Evolutionary conservation across 495 filamentous ascomycete species (phyloP).

Genomic region (Penicillium ochrochloron): DNA sequence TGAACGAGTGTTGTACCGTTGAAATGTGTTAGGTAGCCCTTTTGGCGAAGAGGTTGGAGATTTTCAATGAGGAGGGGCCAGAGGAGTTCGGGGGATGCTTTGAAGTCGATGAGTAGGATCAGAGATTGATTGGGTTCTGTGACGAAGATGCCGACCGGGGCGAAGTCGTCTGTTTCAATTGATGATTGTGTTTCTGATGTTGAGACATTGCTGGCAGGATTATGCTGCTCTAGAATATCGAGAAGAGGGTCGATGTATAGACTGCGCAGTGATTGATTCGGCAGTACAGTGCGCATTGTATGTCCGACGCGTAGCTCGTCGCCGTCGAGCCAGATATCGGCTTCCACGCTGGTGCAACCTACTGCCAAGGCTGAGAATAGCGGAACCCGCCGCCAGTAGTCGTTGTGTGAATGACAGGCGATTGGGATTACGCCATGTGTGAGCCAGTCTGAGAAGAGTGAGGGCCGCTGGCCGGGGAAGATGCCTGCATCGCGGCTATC

Average conservation of each 20-base stretch:
- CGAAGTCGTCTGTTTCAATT: background rate
- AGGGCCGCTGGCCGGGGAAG: conserved; percentile 23
- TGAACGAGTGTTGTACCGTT: conserved; percentile 47
- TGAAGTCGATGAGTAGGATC: conserved; percentile 42
- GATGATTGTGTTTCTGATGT: background rate
- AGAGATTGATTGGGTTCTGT: conserved; percentile 31
- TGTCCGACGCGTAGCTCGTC: conserved; percentile 58
- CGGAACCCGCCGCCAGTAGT: conserved; percentile 65
- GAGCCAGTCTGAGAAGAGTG: conserved; percentile 20
- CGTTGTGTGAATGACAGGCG: conserved; percentile 67
- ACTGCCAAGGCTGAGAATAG: conserved; percentile 55
- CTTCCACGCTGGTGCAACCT: conserved; percentile 69
- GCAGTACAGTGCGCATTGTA: conserved; percentile 14
- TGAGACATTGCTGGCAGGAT: background rate
- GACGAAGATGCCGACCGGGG: conserved; percentile 63
- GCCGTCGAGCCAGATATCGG: conserved; percentile 70
- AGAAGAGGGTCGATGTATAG: conserved; percentile 70
- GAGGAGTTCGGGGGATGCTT: conserved; percentile 40
- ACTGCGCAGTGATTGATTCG: conserved; percentile 46
- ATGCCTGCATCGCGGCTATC: conserved; percentile 43
- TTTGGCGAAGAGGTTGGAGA: conserved; percentile 60
- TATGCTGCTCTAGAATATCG: conserved; percentile 30
- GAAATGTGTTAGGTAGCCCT: conserved; percentile 61
- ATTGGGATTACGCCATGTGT: conserved; percentile 25
- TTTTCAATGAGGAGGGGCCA: conserved; percentile 53